Evolutionary conservation across 2,329 filamentous ascomycete genomes (phyloP), one percentile per base, ranked within the genome.

Genomic region (Pseudofabraea citricarpa): DNA sequence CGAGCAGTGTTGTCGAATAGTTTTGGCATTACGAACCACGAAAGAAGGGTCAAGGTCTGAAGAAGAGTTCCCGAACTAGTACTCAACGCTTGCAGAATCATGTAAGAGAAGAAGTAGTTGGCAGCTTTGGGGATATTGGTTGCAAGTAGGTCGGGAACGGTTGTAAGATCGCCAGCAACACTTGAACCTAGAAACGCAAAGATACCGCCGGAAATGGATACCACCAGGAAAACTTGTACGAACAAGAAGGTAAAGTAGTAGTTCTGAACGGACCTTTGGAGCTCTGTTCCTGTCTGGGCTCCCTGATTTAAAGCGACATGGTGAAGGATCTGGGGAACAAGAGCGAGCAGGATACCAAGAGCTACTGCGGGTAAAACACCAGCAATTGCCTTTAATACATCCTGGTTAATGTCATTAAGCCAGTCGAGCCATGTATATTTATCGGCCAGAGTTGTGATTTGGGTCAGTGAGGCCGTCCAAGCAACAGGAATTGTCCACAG

Each of bases 31-130:
- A 97, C 58, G 56, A 90, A 95, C 83, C 90, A 95, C 51, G 84
- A 72, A 36, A 90, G 59, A 3, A 98, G 74, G 3, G 82, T 79
- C n/a, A 79, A 81, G 19, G 95, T 77, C 58, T 97, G 93, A 10
- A 96, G 71, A 4, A 97, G 71, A 1, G 88, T 91, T 63, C 87
- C 90, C 1, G 91, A 91, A 63, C 90, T 95, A 50, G 88, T 90
- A 50, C 88, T 90, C 56, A 97, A 74, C 1, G 90, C 89, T 58
- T 97, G 93, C 8, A 98, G 81, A 60, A 96, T 85, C 82, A 98
- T 90, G 75, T 98, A 98, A 1, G 89, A 91, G 73, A 96, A 97
- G 71, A 97, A 98, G 65, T 97, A 98, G 61, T 96, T 95, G 55
- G 89, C 86, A 0, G 90, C 85, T 54, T 81, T 86, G 2, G 93